phyloP scores from a whole-genome alignment of 2,329 filamentous ascomycete genomes.

The Xylaria arbuscula region DNA sequence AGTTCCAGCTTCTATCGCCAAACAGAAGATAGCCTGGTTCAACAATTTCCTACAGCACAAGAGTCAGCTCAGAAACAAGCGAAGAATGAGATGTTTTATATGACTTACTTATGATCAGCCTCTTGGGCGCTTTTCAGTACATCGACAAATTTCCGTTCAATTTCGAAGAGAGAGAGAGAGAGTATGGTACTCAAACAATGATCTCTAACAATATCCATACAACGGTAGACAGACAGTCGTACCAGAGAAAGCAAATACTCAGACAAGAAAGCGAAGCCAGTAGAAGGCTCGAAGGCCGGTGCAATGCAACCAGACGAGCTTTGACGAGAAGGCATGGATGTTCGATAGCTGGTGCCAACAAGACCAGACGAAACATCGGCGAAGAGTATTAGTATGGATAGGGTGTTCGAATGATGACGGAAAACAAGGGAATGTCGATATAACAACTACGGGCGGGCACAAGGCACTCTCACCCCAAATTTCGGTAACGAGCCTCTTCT shows the following conservation, averaged over 20 bases:
- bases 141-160: background rate
- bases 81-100: background rate
- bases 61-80: background rate
- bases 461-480: conserved; percentile 28
- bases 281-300: conserved; percentile 35
- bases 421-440: conserved; percentile 38
- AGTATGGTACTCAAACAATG: background rate
- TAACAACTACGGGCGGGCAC: conserved; percentile 23
- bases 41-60: background rate
- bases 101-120: background rate
- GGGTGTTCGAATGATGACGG: conserved; percentile 17
- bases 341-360: conserved; percentile 34
- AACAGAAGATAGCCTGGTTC: background rate
- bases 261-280: conserved; percentile 19
- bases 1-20: background rate
- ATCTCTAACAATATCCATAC: background rate
- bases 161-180: background rate
- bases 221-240: background rate
- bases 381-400: conserved; percentile 14
- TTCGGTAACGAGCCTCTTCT: background rate
- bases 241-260: background rate
- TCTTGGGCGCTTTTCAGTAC: background rate
- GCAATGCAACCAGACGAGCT: conserved; percentile 32
- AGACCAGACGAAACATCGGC: conserved; percentile 35
- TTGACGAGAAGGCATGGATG: conserved; percentile 21